Conservation (phyloP, 495 filamentous ascomycete species). For the Neohortaea acidophila region DNA sequence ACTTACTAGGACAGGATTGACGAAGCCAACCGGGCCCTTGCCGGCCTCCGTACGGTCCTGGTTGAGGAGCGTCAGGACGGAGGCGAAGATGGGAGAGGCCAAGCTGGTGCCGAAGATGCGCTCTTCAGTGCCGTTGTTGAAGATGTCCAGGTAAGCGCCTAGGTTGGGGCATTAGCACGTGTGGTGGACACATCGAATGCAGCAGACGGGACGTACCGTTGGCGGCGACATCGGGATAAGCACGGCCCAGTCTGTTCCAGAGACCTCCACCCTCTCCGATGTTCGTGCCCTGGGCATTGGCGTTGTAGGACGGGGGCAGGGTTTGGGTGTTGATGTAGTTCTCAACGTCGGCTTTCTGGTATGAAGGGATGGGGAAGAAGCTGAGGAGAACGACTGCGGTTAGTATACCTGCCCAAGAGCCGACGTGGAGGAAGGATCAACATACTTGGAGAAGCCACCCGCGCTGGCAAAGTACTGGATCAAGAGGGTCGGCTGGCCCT, state of each 20-base stretch:
- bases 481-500: neutral
- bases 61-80: conserved; percentile 16
- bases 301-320: conserved; percentile 6
- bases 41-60: conserved; percentile 38
- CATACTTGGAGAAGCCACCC: conserved; percentile 16
- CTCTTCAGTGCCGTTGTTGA: neutral
- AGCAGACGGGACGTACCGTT: conserved; percentile 26
- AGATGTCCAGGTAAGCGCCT: conserved; percentile 36
- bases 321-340: conserved; percentile 4
- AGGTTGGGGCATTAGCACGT: no score
- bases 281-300: neutral
- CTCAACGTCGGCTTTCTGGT: conserved; percentile 8
- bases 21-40: conserved; percentile 17
- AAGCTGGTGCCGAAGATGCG: conserved; percentile 12
- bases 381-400: no score
- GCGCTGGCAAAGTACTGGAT: conserved; percentile 1
- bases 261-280: conserved; percentile 18
- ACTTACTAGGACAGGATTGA: conserved; percentile 20
- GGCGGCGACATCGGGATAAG: conserved; percentile 54
- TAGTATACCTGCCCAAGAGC: no score
- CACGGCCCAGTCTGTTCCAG: conserved; percentile 44
- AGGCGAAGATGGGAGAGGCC: conserved; percentile 21
- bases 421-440: no score
- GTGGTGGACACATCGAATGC: no score
- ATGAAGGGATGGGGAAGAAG: conserved; percentile 5